Evolutionary conservation across 176 grass and related monocot genomes (phyloP).

Genomic region (Miscanthus lutarioriparius): DNA sequence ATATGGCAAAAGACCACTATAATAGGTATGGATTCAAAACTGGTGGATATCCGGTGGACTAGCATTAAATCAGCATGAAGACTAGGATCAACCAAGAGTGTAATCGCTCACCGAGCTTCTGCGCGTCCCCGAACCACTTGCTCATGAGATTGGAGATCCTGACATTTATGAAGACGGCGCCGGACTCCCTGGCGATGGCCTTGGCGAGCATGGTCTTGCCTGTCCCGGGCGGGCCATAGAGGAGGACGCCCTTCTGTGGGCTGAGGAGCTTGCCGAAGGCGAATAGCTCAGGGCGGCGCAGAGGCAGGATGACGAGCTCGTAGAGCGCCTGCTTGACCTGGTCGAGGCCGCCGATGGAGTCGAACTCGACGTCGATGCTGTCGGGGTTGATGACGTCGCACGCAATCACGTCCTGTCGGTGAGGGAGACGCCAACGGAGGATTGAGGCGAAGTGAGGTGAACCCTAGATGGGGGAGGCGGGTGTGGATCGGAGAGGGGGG

Average conservation of each 20-base stretch:
- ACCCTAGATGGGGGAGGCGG: background rate
- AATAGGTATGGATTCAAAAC: background rate
- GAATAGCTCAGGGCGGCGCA: conserved; percentile 83
- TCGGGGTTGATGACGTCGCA: conserved; percentile 99
- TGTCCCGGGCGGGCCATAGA: conserved; percentile 86
- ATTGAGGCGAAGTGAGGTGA: background rate
- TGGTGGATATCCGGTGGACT: background rate
- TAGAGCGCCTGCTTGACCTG: conserved; percentile 76
- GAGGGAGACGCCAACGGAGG: background rate
- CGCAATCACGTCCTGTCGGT: conserved; percentile 75
- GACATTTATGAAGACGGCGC: conserved; percentile 95
- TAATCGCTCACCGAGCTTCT: conserved; percentile 75
- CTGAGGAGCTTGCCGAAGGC: conserved; percentile 80
- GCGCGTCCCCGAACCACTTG: conserved; percentile 98
- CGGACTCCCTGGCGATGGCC: conserved; percentile 89
- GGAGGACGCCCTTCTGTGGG: conserved; percentile 91
- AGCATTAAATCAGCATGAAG: background rate
- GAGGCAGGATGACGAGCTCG: conserved; percentile 93
- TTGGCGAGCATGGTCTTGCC: conserved; percentile 99
- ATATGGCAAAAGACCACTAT: background rate
- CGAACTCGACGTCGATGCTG: conserved; percentile 84
- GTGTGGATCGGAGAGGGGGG: background rate
- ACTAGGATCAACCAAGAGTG: background rate
- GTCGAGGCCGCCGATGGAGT: conserved; percentile 82
- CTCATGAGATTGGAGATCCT: conserved; percentile 98